Evolutionary conservation across 1,284 basidiomycete species (phyloP).

Genomic region (Rhizoctonia solani): DNA sequence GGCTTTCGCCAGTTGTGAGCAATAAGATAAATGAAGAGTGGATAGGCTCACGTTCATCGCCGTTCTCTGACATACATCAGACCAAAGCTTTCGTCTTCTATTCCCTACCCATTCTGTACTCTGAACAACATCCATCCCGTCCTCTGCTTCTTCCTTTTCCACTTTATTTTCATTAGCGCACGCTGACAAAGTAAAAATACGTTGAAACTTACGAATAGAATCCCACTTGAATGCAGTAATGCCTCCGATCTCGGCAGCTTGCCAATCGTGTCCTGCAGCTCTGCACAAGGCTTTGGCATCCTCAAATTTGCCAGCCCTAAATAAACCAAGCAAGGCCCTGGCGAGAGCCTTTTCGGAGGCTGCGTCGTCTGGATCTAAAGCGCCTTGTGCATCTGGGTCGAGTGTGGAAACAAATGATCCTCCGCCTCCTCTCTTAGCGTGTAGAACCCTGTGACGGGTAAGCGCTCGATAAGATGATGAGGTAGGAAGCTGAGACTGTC

Average conservation of each 20-base stretch:
- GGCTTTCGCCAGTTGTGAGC: slow-evolving; percentile 50
- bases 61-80: slow-evolving; percentile 75
- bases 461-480: slow-evolving; percentile 80
- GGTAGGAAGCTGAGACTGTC: slow-evolving; percentile 58
- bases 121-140: slow-evolving; percentile 52
- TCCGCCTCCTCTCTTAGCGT: slow-evolving; percentile 61
- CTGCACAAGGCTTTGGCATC: slow-evolving; percentile 82
- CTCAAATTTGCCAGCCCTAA: slow-evolving; percentile 76
- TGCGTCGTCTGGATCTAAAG: slow-evolving; percentile 71
- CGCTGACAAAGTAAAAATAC: background rate
- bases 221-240: slow-evolving; percentile 76
- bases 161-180: background rate
- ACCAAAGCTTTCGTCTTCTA: slow-evolving; percentile 78
- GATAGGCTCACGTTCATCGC: slow-evolving; percentile 67
- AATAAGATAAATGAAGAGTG: background rate
- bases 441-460: slow-evolving; percentile 74
- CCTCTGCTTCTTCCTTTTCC: slow-evolving; percentile 47
- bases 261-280: slow-evolving; percentile 87
- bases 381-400: slow-evolving; percentile 73
- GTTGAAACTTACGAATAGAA: slow-evolving; percentile 56
- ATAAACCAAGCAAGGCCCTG: background rate
- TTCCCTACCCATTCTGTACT: slow-evolving; percentile 65
- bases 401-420: slow-evolving; percentile 61
- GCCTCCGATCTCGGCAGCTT: slow-evolving; percentile 83
- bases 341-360: slow-evolving; percentile 49